phyloP scores from a whole-genome alignment of 1,139 yeast genomes.

The Yamadazyma blattariae region DNA sequence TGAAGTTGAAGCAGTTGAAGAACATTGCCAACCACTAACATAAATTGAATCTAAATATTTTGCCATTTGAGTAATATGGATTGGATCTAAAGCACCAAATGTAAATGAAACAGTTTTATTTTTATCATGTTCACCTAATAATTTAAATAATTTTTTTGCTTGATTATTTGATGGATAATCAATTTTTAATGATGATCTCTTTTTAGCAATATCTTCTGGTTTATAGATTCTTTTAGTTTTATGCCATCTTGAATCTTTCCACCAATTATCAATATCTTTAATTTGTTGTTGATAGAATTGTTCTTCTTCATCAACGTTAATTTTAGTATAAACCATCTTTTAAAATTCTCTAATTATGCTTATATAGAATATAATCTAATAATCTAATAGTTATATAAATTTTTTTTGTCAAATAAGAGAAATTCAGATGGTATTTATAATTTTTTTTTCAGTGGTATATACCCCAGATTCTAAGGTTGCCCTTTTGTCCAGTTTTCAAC shows the following conservation, averaged over 20 bases:
- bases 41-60: slow-evolving; percentile 89
- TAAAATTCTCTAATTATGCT: not conserved
- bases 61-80: slow-evolving; percentile 96
- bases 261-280: slow-evolving; percentile 77
- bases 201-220: slow-evolving; percentile 84
- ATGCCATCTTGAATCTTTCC: slow-evolving; percentile 90
- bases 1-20: slow-evolving; percentile 94
- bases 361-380: not conserved
- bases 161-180: slow-evolving; percentile 75
- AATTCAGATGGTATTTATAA: slow-evolving; percentile 5
- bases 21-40: slow-evolving; percentile 98
- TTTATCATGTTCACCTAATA: slow-evolving; percentile 69
- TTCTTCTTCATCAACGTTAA: slow-evolving; percentile 62
- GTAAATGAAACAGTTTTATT: slow-evolving; percentile 81
- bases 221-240: slow-evolving; percentile 86
- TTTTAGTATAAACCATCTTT: slow-evolving; percentile 49
- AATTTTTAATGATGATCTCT: slow-evolving; percentile 74
- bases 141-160: slow-evolving; percentile 75
- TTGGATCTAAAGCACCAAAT: slow-evolving; percentile 95
- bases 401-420: not conserved
- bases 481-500: slow-evolving; percentile 1
- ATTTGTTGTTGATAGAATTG: slow-evolving; percentile 66
- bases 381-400: no score
- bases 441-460: not conserved
- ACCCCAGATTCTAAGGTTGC: slow-evolving; percentile 6